Percentiles rank a stretch among this genome's conserved stretches.
These are phyloP conservation scores for Aspergillus pseudoterreus DNA, from an alignment of 2,329 filamentous ascomycete species.

Conservation along the genomic window DNA sequence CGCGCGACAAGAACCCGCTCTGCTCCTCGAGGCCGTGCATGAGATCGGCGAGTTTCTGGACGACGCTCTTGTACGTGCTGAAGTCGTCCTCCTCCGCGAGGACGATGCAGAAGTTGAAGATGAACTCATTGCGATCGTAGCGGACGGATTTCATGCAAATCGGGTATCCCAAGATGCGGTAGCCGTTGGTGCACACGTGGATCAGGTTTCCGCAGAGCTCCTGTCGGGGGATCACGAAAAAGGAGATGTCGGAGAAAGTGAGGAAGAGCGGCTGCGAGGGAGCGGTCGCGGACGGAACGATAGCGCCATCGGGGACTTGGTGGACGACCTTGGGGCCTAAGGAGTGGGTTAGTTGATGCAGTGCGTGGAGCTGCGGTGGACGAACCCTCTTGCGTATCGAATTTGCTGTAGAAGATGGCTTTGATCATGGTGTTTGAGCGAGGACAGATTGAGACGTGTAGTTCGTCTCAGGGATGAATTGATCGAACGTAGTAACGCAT, in stretches of 20 bases:
- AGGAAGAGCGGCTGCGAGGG: slow-evolving; percentile 62
- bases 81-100: slow-evolving; percentile 68
- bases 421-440: slow-evolving; percentile 52
- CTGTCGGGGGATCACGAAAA: slow-evolving; percentile 92
- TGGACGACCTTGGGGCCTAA: slow-evolving; percentile 61
- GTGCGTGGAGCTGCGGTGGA: not conserved
- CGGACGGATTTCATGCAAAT: slow-evolving; percentile 79
- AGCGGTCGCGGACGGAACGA: slow-evolving; percentile 46
- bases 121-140: slow-evolving; percentile 92
- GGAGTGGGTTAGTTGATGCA: slow-evolving; percentile 3
- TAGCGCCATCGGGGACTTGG: slow-evolving; percentile 60
- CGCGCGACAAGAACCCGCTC: slow-evolving; percentile 66
- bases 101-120: slow-evolving; percentile 94
- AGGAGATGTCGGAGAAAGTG: slow-evolving; percentile 79
- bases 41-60: slow-evolving; percentile 77
- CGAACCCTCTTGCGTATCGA: slow-evolving; percentile 56
- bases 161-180: slow-evolving; percentile 81
- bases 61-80: slow-evolving; percentile 76
- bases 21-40: slow-evolving; percentile 92
- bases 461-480: not conserved
- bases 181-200: slow-evolving; percentile 65
- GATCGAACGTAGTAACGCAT: not conserved
- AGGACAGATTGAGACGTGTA: not conserved
- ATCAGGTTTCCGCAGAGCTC: slow-evolving; percentile 92
- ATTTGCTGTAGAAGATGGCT: slow-evolving; percentile 65